phyloP scores from a whole-genome alignment of 202 grass and related monocot species.

The Zizania palustris region DNA sequence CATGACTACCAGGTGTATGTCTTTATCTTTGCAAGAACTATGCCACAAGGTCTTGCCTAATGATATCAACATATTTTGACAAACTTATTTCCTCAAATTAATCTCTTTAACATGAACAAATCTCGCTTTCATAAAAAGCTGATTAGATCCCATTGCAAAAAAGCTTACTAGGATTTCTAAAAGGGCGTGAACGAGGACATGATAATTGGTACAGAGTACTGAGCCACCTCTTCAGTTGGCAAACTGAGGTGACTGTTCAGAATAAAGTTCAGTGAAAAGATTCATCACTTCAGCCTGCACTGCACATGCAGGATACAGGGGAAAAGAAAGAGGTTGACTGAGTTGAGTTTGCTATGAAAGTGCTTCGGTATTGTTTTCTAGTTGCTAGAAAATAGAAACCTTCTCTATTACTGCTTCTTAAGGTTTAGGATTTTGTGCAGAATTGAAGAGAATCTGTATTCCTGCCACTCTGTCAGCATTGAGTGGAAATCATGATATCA shows the following conservation, averaged over 20 bases:
- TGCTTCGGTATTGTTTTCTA: not conserved
- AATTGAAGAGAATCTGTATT: not conserved
- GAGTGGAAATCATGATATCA: not conserved
- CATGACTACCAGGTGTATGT: not conserved
- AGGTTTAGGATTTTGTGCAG: not conserved
- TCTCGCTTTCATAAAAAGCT: not conserved
- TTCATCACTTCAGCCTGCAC: not conserved
- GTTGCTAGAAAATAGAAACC: not conserved
- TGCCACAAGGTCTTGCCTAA: not conserved
- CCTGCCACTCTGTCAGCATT: not conserved
- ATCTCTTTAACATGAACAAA: not conserved
- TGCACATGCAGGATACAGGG: no score
- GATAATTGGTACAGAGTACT: not conserved
- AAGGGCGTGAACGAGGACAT: not conserved
- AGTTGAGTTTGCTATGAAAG: not conserved
- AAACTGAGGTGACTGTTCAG: not conserved
- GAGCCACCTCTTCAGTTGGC: not conserved
- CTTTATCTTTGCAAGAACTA: constrained; percentile 34
- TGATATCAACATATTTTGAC: not conserved
- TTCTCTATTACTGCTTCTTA: not conserved
- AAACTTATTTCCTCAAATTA: not conserved
- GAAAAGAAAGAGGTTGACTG: not conserved
- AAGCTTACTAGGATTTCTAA: not conserved
- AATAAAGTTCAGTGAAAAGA: not conserved
- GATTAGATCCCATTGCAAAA: not conserved